phyloP scores from a whole-genome alignment of 257 asterid species.

The Mentha longifolia region DNA sequence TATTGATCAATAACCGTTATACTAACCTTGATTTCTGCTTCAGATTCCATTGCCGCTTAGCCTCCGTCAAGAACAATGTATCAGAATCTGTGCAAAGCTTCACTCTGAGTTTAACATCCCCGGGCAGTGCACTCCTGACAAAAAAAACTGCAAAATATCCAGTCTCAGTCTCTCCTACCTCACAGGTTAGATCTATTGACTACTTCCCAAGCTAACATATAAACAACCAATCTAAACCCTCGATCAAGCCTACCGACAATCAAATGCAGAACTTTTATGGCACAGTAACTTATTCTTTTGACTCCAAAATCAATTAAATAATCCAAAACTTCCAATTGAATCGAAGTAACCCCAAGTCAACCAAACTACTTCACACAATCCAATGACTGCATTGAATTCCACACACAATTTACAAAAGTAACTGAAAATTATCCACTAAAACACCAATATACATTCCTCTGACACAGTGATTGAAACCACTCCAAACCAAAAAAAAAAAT shows the following conservation, averaged over 20 bases:
- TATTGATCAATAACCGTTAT: background rate
- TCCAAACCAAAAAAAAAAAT: background rate
- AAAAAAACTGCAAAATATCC: slow-evolving; percentile 24
- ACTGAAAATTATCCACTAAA: slow-evolving; percentile 6
- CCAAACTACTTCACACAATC: background rate
- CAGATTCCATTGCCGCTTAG: slow-evolving; percentile 69
- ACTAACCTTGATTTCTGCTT: slow-evolving; percentile 82
- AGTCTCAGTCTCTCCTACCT: slow-evolving; percentile 6
- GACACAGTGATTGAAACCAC: slow-evolving; percentile 15
- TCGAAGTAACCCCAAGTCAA: slow-evolving; percentile 36
- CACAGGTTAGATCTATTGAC: slow-evolving; percentile 49
- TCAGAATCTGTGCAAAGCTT: slow-evolving; percentile 41
- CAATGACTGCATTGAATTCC: slow-evolving; percentile 14
- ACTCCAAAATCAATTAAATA: slow-evolving; percentile 7
- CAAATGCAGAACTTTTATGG: background rate
- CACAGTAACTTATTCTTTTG: background rate
- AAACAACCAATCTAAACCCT: slow-evolving; percentile 9
- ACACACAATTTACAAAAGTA: background rate
- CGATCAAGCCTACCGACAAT: slow-evolving; percentile 27
- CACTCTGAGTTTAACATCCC: slow-evolving; percentile 56
- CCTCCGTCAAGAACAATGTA: slow-evolving; percentile 37
- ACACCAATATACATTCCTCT: slow-evolving; percentile 1
- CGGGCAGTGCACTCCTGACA: slow-evolving; percentile 31
- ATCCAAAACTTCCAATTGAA: slow-evolving; percentile 13
- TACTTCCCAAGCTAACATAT: slow-evolving; percentile 11